Percentiles rank a stretch among this genome's conserved stretches.
Evolutionary conservation across 208 protist genomes (phyloP).

Genomic region (Angomonas deanei): DNA sequence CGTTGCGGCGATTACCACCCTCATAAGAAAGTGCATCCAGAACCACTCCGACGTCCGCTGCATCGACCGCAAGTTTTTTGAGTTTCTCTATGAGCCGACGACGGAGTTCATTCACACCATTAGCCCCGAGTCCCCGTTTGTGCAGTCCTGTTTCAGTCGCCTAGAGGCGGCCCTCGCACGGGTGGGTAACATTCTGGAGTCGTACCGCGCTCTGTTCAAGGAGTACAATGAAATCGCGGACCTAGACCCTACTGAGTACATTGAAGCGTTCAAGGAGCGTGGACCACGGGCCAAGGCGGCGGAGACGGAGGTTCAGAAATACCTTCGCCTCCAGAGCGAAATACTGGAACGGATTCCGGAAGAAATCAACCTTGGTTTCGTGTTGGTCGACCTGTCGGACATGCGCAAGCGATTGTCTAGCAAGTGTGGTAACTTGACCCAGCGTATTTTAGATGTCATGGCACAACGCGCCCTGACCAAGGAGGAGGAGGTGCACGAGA

Average conservation of each 20-base stretch:
- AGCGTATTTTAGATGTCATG: slow-evolving; percentile 70
- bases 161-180: slow-evolving; percentile 50
- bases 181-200: slow-evolving; percentile 38
- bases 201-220: slow-evolving; percentile 71
- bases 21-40: slow-evolving; percentile 73
- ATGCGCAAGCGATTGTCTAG: slow-evolving; percentile 55
- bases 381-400: slow-evolving; percentile 76
- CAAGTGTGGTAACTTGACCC: slow-evolving; percentile 69
- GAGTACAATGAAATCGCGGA: slow-evolving; percentile 67
- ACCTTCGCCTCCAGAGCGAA: slow-evolving; percentile 46
- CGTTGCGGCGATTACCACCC: slow-evolving; percentile 37
- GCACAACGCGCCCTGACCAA: slow-evolving; percentile 62
- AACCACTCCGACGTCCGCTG: slow-evolving; percentile 80
- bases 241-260: slow-evolving; percentile 70
- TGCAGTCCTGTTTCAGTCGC: slow-evolving; percentile 46
- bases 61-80: slow-evolving; percentile 86
- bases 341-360: slow-evolving; percentile 61
- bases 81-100: slow-evolving; percentile 85
- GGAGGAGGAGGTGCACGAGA: slow-evolving; percentile 55
- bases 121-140: slow-evolving; percentile 32
- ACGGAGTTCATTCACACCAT: slow-evolving; percentile 69
- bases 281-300: slow-evolving; percentile 65
- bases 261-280: slow-evolving; percentile 61
- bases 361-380: slow-evolving; percentile 64
- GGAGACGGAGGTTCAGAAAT: slow-evolving; percentile 69